Evolutionary conservation across 345 rosid genomes (phyloP).

Genomic region (Lumnitzera littorea): DNA sequence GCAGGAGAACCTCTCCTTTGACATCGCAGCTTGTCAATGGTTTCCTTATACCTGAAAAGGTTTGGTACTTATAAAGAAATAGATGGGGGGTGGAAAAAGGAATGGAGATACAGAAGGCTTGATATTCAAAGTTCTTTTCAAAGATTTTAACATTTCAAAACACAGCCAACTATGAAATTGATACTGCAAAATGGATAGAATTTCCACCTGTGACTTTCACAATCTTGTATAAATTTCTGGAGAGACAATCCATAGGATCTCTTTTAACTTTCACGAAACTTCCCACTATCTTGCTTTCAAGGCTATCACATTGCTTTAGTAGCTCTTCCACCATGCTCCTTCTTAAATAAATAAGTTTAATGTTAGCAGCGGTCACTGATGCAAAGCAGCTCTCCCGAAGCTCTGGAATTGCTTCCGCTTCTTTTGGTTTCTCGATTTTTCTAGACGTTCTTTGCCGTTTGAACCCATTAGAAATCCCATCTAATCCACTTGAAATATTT

Average conservation of each 20-base stretch:
- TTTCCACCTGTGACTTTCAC: conserved; percentile 44
- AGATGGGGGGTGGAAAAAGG: too few species aligned
- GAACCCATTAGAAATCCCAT: neutral
- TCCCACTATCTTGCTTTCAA: conserved; percentile 36
- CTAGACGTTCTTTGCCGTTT: conserved; percentile 11
- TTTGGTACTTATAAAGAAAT: too few species aligned
- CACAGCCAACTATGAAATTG: neutral
- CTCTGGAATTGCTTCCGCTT: conserved; percentile 15
- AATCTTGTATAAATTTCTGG: conserved; percentile 36
- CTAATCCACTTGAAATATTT: neutral
- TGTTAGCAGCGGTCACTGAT: conserved; percentile 28
- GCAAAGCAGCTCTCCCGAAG: conserved; percentile 27
- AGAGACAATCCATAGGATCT: conserved; percentile 30
- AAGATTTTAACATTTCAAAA: neutral
- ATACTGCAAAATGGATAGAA: neutral
- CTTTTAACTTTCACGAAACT: conserved; percentile 47
- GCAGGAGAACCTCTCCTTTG: too few species aligned
- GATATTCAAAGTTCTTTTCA: too few species aligned
- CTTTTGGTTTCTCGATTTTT: conserved; percentile 10
- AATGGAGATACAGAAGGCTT: too few species aligned
- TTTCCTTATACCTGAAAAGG: too few species aligned
- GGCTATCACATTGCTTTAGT: conserved; percentile 29
- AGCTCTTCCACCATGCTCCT: conserved; percentile 42
- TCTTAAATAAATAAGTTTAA: conserved; percentile 43
- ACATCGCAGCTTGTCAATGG: too few species aligned